Conservation (phyloP, 768 basidiomycete genomes). For the Auriscalpium orientale region DNA sequence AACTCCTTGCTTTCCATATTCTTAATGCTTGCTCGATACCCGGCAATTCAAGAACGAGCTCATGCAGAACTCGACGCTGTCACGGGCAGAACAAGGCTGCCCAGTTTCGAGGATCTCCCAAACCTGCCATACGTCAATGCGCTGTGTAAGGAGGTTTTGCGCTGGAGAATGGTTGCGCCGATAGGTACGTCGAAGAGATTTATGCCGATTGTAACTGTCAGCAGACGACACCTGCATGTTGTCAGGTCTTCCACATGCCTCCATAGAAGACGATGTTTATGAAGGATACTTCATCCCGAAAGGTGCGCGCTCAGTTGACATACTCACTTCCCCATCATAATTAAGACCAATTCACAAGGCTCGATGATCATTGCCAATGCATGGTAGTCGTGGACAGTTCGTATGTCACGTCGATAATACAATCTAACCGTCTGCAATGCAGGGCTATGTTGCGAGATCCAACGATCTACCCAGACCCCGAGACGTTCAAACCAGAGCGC, state of each 20-base stretch:
- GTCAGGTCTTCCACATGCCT: background rate
- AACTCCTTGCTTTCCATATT: no score
- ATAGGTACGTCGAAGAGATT: slow-evolving; percentile 4
- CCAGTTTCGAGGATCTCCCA: slow-evolving; percentile 19
- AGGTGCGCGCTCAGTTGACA: background rate
- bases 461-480: slow-evolving; percentile 7
- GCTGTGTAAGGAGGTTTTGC: slow-evolving; percentile 17
- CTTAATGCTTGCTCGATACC: slow-evolving; percentile 22
- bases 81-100: slow-evolving; percentile 16
- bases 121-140: slow-evolving; percentile 21
- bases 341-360: background rate
- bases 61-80: slow-evolving; percentile 22
- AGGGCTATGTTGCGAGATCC: slow-evolving; percentile 8
- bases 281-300: slow-evolving; percentile 3
- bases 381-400: background rate
- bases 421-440: background rate
- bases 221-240: no score
- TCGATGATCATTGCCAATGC: background rate
- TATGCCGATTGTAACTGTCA: background rate
- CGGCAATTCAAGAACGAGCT: slow-evolving; percentile 17
- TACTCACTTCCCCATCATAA: background rate
- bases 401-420: no score
- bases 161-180: slow-evolving; percentile 15
- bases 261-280: slow-evolving; percentile 1
- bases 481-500: slow-evolving; percentile 8